Evolutionary conservation across 2,329 filamentous ascomycete genomes (phyloP).

Genomic region (Elsinoe perseae): DNA sequence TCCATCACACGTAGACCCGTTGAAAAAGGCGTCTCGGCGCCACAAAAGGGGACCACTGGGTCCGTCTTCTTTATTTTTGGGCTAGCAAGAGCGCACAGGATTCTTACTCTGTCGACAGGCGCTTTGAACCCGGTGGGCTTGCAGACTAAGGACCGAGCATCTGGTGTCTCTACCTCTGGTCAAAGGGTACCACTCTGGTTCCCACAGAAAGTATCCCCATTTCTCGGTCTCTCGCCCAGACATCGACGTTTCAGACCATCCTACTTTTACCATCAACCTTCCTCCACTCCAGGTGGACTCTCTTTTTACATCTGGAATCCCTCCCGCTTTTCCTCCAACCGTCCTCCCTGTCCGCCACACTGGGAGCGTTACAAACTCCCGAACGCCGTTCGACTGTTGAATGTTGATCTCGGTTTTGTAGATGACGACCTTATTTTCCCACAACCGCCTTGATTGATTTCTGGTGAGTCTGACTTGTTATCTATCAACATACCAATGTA

Average conservation of each 20-base stretch:
- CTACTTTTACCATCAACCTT: conserved; percentile 15
- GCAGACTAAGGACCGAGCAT: conserved; percentile 8
- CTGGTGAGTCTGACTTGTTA: conserved; percentile 2
- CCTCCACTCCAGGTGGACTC: not conserved
- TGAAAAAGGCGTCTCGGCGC: conserved; percentile 4
- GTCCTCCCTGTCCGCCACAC: conserved; percentile 11
- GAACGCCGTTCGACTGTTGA: conserved; percentile 4
- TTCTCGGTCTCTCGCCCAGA: conserved; percentile 10
- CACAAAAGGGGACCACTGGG: conserved; percentile 12
- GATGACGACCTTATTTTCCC: not conserved
- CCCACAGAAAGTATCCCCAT: conserved; percentile 8
- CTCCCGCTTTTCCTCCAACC: conserved; percentile 12
- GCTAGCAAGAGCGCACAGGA: not conserved
- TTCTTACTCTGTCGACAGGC: not conserved
- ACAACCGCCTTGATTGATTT: conserved; percentile 8
- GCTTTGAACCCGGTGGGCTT: not conserved
- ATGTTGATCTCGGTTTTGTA: conserved; percentile 8
- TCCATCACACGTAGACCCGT: not conserved
- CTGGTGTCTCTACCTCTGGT: conserved; percentile 15
- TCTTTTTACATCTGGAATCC: conserved; percentile 12
- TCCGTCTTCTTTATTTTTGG: conserved; percentile 14
- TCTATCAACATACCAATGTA: not conserved
- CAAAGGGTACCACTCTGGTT: conserved; percentile 13
- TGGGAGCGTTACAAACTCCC: conserved; percentile 13
- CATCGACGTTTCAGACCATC: conserved; percentile 15